Conservation (phyloP, 768 basidiomycete genomes). For the Ramaria sp. region DNA sequence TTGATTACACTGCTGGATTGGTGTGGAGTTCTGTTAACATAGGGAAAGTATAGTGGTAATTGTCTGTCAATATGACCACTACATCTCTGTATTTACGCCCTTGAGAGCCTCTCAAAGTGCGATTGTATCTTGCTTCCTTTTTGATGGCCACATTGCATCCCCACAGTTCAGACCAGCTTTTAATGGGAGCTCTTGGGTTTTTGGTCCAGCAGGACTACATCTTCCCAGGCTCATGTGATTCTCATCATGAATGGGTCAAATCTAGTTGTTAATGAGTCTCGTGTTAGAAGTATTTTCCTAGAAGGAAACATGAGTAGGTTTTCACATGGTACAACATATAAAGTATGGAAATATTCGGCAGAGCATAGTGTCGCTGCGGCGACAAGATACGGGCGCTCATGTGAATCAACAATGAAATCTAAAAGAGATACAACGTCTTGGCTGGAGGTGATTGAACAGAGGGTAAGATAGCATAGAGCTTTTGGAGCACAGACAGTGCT, state of each 20-base stretch:
- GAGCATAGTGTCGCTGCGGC: too few relatives aligned
- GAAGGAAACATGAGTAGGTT: too few relatives aligned
- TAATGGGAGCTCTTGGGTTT: background rate
- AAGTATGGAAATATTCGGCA: too few relatives aligned
- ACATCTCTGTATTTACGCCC: background rate
- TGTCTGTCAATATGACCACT: background rate
- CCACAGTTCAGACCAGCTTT: background rate
- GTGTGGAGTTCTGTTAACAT: background rate
- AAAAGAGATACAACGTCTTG: background rate
- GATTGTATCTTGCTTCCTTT: background rate
- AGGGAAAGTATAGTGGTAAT: background rate
- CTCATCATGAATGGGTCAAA: too few relatives aligned
- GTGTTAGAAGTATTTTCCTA: too few relatives aligned
- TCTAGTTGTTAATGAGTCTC: too few relatives aligned
- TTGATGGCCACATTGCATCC: too few relatives aligned
- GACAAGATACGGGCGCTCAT: too few relatives aligned
- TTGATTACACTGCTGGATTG: background rate
- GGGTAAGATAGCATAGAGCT: conserved; percentile 28
- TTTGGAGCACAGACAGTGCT: conserved; percentile 42
- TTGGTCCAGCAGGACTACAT: too few relatives aligned
- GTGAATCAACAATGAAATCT: background rate
- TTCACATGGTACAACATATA: too few relatives aligned
- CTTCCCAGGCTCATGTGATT: too few relatives aligned
- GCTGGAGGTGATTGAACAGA: background rate
- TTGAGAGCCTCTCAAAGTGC: background rate